A percentile compares a stretch with the other conserved stretches of the same genome.
Evolutionary conservation across 805 yeast genomes (phyloP).

Genomic region (Lachancea thermotolerans): DNA sequence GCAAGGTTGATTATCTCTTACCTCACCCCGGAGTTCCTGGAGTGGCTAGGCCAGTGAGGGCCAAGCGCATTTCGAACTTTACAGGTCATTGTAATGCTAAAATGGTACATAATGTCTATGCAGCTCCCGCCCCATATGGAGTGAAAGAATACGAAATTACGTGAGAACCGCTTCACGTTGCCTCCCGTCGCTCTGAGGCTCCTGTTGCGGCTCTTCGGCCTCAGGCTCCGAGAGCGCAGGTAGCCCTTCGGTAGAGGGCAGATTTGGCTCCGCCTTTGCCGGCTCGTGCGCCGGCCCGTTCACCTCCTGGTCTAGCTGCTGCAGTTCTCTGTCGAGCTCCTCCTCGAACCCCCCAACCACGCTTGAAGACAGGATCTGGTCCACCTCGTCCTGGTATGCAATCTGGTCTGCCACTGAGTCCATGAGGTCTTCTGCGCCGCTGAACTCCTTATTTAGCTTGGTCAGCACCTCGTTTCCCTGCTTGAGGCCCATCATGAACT

Average conservation of each 20-base stretch:
- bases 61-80: too few relatives aligned
- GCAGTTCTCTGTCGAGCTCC: constrained; percentile 63
- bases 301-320: constrained; percentile 43
- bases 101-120: not conserved
- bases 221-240: constrained; percentile 21
- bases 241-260: constrained; percentile 30
- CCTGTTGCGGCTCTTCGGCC: constrained; percentile 8
- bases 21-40: constrained; percentile 92
- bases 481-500: constrained; percentile 70
- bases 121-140: not conserved
- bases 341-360: constrained; percentile 38
- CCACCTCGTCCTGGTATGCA: constrained; percentile 68
- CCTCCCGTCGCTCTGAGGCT: not conserved
- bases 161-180: not conserved
- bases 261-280: constrained; percentile 24
- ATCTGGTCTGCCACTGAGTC: constrained; percentile 82
- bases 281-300: constrained; percentile 19
- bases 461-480: constrained; percentile 75
- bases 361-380: constrained; percentile 41
- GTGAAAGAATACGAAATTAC: not conserved
- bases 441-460: constrained; percentile 72
- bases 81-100: not conserved
- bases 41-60: constrained; percentile 58
- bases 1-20: constrained; percentile 87
- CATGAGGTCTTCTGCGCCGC: constrained; percentile 70